These are phyloP conservation scores for Omphalea diandra DNA, from an alignment of 441 rosid species.

Conservation along the genomic window DNA sequence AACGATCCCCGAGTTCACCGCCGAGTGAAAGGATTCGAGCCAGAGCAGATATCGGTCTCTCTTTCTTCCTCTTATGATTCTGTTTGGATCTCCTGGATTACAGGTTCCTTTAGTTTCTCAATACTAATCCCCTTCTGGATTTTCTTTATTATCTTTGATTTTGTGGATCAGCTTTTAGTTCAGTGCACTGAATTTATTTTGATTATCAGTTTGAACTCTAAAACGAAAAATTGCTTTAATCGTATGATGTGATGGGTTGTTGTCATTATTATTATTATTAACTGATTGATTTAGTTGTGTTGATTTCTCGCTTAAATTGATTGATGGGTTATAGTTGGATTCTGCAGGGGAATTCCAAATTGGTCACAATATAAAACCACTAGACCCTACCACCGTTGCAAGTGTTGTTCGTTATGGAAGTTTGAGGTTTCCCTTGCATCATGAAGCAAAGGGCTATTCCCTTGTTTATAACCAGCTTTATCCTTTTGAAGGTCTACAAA, in stretches of 20 bases:
- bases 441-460: slow-evolving; percentile 58
- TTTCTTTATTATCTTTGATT: background rate
- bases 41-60: slow-evolving; percentile 78
- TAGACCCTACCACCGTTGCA: slow-evolving; percentile 49
- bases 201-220: no score
- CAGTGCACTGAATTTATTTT: no score
- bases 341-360: slow-evolving; percentile 69
- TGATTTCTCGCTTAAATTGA: background rate
- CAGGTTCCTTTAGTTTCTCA: slow-evolving; percentile 44
- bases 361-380: slow-evolving; percentile 52
- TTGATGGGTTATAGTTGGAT: background rate
- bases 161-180: no score
- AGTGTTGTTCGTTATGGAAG: slow-evolving; percentile 67
- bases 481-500: slow-evolving; percentile 76
- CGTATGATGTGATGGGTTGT: no score
- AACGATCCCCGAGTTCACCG: slow-evolving; percentile 77
- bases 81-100: slow-evolving; percentile 90
- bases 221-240: no score
- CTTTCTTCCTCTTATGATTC: slow-evolving; percentile 64
- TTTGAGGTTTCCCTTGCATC: slow-evolving; percentile 37
- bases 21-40: slow-evolving; percentile 57
- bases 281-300: background rate
- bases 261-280: background rate
- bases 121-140: background rate
- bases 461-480: slow-evolving; percentile 79